Evolutionary conservation across 805 yeast genomes (phyloP), one percentile per base, ranked within the genome.

Genomic region (Tetrapisispora nanseiensis): DNA sequence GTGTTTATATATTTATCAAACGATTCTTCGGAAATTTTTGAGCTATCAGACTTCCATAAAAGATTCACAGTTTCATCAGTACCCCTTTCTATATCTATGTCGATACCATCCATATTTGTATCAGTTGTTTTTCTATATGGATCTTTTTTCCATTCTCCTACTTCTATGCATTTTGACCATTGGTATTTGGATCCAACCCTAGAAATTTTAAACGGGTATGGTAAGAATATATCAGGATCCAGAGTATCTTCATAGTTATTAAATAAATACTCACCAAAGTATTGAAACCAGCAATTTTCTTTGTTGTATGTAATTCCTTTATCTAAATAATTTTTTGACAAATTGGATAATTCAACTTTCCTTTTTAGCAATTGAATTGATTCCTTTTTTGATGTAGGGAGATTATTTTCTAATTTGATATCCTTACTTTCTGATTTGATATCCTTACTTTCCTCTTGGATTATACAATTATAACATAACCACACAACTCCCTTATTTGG

Each of bases 401-500:
- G 3, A 13, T 4, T n/a, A n/a, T n/a, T n/a, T n/a, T n/a, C n/a
- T n/a, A n/a, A n/a, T n/a, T 29, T 15, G 8, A 15, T 11, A 9
- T 8, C 10, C 9, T 9, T 12, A 13, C 13, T 34, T 7, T 27
- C 33, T 20, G 20, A 40, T 16, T 45, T 46, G 7, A 28, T 36
- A 12, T 34, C 34, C 3, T 41, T 64, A n/a, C 62, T 59, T 46
- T 78, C 82, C 40, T 74, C 72, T 26, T 67, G 71, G 50, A 76
- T 74, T n/a, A 80, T 70, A 64, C 97, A 87, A 5, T 67, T 58
- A 23, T 85, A 89, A 67, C 97, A 87, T 21, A 86, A 74, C 96
- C 96, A 89, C 8, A 86, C 84, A 56, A 86, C 83, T 1, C 95
- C 95, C 44, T 94, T 66, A 34, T 84, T 79, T 1, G 95, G 96